Evolutionary conservation across 768 basidiomycete species (phyloP).

Genomic region (Podaxis sp.): DNA sequence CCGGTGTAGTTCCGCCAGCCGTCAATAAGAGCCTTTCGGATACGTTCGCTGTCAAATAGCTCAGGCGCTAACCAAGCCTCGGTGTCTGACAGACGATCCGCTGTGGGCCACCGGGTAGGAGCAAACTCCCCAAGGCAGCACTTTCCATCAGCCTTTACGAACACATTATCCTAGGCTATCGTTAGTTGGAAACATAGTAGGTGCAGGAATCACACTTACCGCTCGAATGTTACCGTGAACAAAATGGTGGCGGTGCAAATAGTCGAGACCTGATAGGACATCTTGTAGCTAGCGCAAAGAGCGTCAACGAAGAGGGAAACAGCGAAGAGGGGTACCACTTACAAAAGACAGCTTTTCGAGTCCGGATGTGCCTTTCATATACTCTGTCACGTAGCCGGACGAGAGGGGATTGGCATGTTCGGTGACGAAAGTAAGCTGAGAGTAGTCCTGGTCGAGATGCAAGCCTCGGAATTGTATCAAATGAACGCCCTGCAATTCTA

Average conservation of each 20-base stretch:
- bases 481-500: neutral
- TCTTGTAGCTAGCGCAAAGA: slow-evolving; percentile 7
- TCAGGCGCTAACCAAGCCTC: slow-evolving; percentile 25
- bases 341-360: neutral
- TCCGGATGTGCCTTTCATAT: neutral
- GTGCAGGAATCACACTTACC: slow-evolving; percentile 8
- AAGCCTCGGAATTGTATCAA: neutral
- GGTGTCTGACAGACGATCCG: slow-evolving; percentile 14
- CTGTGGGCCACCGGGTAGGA: slow-evolving; percentile 18
- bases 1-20: slow-evolving; percentile 25
- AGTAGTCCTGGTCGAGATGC: neutral
- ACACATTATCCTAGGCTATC: slow-evolving; percentile 20
- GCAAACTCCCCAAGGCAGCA: slow-evolving; percentile 25
- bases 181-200: neutral
- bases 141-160: slow-evolving; percentile 21
- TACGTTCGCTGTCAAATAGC: slow-evolving; percentile 17
- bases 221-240: slow-evolving; percentile 22
- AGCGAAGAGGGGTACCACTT: neutral
- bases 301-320: neutral
- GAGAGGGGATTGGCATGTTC: neutral
- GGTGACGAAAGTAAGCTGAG: slow-evolving; percentile 1
- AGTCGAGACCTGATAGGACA: slow-evolving; percentile 22
- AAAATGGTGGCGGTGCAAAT: slow-evolving; percentile 21
- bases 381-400: neutral
- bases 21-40: slow-evolving; percentile 20